phyloP scores from a whole-genome alignment of 805 yeast species.

The Starmerella potacharoeniae region DNA sequence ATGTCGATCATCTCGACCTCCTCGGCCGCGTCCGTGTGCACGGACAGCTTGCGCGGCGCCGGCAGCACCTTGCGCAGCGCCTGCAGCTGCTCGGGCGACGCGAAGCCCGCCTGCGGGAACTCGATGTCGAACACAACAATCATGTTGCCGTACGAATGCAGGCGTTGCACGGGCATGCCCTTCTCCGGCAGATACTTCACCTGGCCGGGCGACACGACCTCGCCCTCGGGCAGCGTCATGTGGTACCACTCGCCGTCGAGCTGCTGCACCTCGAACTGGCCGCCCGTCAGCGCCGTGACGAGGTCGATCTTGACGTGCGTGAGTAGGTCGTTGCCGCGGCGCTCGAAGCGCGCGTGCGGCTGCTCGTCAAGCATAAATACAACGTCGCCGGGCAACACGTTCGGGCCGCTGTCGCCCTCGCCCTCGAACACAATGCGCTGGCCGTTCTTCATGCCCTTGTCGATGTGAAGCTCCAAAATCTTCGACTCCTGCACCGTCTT shows the following conservation, averaged over 20 bases:
- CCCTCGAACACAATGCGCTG: constrained; percentile 84
- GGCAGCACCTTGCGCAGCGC: constrained; percentile 70
- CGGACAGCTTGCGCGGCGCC: constrained; percentile 46
- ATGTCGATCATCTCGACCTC: constrained; percentile 62
- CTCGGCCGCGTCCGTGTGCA: constrained; percentile 34
- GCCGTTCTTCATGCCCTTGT: constrained; percentile 94
- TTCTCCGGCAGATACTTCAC: constrained; percentile 76
- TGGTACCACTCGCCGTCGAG: constrained; percentile 86
- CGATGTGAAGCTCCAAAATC: constrained; percentile 85
- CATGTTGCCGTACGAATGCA: constrained; percentile 80
- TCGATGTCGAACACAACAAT: constrained; percentile 74
- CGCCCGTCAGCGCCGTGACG: constrained; percentile 93
- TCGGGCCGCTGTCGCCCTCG: constrained; percentile 97
- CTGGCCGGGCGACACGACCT: constrained; percentile 75
- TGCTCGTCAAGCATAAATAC: constrained; percentile 83
- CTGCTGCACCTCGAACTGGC: constrained; percentile 77
- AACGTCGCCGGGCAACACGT: constrained; percentile 92
- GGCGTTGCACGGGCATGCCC: constrained; percentile 95
- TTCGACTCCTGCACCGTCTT: constrained; percentile 81
- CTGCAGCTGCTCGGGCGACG: constrained; percentile 52
- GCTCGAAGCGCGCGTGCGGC: constrained; percentile 68
- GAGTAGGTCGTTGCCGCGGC: constrained; percentile 80
- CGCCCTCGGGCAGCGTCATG: constrained; percentile 77
- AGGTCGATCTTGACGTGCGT: constrained; percentile 82
- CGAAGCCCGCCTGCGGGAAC: constrained; percentile 68